A percentile compares a stretch with the other conserved stretches of the same genome.
Conservation (phyloP, 2,329 filamentous ascomycete genomes). For the Diaporthe helianthi region DNA sequence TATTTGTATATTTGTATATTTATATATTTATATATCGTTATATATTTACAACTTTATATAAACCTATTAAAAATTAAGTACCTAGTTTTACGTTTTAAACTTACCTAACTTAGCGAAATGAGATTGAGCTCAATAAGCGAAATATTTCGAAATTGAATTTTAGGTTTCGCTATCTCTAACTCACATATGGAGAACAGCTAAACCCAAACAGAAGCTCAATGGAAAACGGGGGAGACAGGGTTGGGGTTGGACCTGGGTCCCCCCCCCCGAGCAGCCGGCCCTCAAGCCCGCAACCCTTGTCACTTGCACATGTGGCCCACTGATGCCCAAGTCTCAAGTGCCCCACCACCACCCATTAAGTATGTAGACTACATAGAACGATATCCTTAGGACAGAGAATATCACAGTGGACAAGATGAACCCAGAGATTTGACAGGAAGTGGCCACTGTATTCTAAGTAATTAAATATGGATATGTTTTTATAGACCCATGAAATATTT, state of each 20-base stretch:
- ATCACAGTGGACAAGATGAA: background rate
- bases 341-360: constrained; percentile 14
- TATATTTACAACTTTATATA: no score
- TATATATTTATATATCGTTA: no score
- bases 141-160: no score
- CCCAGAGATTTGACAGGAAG: background rate
- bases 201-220: no score
- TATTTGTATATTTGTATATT: no score
- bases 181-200: no score
- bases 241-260: constrained; percentile 5
- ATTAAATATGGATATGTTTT: background rate
- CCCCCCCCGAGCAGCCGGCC: background rate
- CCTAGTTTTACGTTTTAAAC: no score
- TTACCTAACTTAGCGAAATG: no score
- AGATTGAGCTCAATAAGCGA: no score
- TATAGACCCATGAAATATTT: no score
- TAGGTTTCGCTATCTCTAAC: no score
- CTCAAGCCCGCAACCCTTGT: background rate
- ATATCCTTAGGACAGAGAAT: background rate
- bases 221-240: constrained; percentile 15
- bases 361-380: background rate
- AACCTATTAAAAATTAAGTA: no score
- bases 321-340: constrained; percentile 13
- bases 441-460: background rate
- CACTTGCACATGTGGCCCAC: background rate